A percentile compares a stretch with the other conserved stretches of the same genome.
Evolutionary conservation across 139 green algal species (phyloP).

Genomic region (Micractinium sp.): DNA sequence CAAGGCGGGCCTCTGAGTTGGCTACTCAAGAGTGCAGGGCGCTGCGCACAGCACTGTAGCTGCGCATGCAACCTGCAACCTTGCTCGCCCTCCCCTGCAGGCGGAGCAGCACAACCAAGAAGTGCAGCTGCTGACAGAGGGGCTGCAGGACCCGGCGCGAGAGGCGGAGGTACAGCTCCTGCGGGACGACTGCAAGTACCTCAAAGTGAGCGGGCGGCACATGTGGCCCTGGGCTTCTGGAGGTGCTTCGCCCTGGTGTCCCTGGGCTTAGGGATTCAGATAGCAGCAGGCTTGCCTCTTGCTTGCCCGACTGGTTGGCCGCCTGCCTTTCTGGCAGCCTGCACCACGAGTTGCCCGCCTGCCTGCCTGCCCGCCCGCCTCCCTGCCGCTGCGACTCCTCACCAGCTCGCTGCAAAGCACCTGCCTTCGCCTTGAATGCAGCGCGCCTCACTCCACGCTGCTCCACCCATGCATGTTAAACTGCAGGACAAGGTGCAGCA

Average conservation of each 20-base stretch:
- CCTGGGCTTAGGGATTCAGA: no score
- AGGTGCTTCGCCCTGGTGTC: no score
- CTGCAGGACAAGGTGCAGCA: background rate
- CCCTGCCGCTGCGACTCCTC: no score
- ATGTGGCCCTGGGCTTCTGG: no score
- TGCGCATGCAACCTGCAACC: background rate
- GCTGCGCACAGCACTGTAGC: background rate
- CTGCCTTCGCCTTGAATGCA: no score
- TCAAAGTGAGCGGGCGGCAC: background rate
- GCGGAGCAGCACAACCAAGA: background rate
- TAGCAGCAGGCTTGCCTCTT: no score
- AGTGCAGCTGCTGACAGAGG: background rate
- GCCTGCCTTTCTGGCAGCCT: background rate
- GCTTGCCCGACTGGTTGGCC: background rate
- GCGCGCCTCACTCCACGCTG: background rate
- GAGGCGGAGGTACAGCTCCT: conserved; percentile 7
- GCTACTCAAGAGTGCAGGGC: background rate
- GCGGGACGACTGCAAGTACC: background rate
- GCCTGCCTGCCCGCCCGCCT: no score
- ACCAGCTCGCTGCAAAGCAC: background rate
- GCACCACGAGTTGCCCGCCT: background rate
- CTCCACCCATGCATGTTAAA: background rate
- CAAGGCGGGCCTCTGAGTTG: background rate
- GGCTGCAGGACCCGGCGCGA: background rate
- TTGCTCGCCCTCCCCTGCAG: background rate